Evolutionary conservation across 306 rosid genomes (phyloP).

Genomic region (Medicago ruthenica): DNA sequence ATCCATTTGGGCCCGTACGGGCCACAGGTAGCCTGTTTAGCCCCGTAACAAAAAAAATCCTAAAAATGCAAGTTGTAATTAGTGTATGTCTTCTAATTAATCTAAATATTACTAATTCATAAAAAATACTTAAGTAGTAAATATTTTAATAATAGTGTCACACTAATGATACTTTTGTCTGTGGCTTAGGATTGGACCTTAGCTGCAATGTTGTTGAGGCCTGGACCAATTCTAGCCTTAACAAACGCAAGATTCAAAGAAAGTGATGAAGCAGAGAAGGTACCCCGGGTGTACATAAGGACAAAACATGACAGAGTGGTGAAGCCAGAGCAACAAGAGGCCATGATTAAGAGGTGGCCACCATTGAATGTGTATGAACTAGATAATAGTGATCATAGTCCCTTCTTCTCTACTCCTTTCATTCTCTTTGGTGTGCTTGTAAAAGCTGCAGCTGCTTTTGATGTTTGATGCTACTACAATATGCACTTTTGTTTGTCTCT

Average conservation of each 20-base stretch:
- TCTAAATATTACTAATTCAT: no score
- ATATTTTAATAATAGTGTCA: no score
- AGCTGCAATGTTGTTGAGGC: constrained; percentile 78
- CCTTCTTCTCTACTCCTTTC: constrained; percentile 85
- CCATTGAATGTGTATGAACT: constrained; percentile 65
- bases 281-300: constrained; percentile 70
- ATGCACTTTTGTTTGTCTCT: background rate
- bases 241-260: constrained; percentile 54
- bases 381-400: constrained; percentile 83
- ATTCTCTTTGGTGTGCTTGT: constrained; percentile 76
- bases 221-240: constrained; percentile 75
- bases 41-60: no score
- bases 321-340: constrained; percentile 76
- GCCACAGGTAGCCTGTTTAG: no score
- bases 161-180: no score
- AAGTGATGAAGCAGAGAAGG: constrained; percentile 49
- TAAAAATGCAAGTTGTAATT: no score
- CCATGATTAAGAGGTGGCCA: constrained; percentile 83
- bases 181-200: constrained; percentile 70
- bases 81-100: no score
- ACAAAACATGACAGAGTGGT: constrained; percentile 71
- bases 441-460: constrained; percentile 64
- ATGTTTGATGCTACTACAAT: constrained; percentile 49
- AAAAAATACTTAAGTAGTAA: no score
- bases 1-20: no score